A percentile compares a stretch with the other conserved stretches of the same genome.
Conservation (phyloP, 1,139 yeast genomes). For the Candida pseudoviswanathii region DNA sequence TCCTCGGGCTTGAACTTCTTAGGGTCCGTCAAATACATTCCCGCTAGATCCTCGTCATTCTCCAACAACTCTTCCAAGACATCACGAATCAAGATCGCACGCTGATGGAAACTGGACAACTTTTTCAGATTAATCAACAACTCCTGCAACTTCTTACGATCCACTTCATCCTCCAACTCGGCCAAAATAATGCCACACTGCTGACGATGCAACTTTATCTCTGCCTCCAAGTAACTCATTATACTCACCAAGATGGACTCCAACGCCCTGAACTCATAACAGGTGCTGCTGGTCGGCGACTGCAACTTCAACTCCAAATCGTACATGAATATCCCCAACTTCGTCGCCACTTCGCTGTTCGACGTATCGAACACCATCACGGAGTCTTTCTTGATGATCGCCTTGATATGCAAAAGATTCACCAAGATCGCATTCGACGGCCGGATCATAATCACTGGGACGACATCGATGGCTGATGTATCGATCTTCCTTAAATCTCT, state of each 20-base stretch:
- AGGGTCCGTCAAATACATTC: constrained; percentile 69
- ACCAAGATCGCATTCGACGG: constrained; percentile 72
- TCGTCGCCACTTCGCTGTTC: constrained; percentile 53
- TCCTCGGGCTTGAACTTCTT: constrained; percentile 22
- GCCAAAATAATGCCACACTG: constrained; percentile 77
- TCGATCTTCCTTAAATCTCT: constrained; percentile 87
- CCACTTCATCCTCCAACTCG: constrained; percentile 84
- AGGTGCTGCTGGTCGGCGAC: constrained; percentile 31
- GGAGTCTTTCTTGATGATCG: constrained; percentile 76
- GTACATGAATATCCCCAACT: constrained; percentile 80
- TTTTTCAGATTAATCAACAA: constrained; percentile 80
- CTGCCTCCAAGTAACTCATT: constrained; percentile 81
- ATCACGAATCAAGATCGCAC: constrained; percentile 79
- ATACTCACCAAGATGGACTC: constrained; percentile 88
- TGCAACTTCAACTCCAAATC: constrained; percentile 83
- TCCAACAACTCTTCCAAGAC: constrained; percentile 86
- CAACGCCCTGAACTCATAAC: constrained; percentile 85
- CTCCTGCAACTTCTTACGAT: constrained; percentile 77
- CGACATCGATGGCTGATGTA: constrained; percentile 84
- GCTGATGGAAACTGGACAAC: constrained; percentile 79
- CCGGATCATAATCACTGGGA: constrained; percentile 83
- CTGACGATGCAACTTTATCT: constrained; percentile 71
- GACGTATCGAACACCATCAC: constrained; percentile 83
- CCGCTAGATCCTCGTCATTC: constrained; percentile 86
- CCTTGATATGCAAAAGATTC: constrained; percentile 82